Conservation (phyloP, 1,139 yeast species). For the Kodamaea arcana region DNA sequence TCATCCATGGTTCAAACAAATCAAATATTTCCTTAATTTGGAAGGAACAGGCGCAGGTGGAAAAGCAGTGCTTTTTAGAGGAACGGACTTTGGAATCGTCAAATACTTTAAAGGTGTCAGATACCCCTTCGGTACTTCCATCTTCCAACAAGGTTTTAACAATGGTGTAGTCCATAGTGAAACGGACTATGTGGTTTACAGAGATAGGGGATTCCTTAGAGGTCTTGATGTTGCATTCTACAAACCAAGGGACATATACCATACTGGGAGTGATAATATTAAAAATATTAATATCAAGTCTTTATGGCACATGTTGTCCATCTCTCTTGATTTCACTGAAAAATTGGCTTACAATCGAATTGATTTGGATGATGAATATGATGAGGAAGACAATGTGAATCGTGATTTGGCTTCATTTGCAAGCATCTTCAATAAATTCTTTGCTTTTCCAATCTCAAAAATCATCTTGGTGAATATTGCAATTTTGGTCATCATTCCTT, state of each 20-base stretch:
- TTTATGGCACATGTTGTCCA: constrained; percentile 78
- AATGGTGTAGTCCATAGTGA: constrained; percentile 70
- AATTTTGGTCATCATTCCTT: constrained; percentile 52
- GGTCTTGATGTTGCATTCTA: constrained; percentile 70
- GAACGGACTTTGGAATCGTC: constrained; percentile 70
- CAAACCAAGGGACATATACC: constrained; percentile 78
- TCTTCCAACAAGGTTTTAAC: constrained; percentile 80
- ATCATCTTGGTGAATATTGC: constrained; percentile 47
- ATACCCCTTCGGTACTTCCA: constrained; percentile 73
- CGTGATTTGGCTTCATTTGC: constrained; percentile 54
- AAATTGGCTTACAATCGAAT: constrained; percentile 36
- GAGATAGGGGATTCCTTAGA: constrained; percentile 56
- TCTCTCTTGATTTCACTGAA: constrained; percentile 55
- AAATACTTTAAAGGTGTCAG: constrained; percentile 44
- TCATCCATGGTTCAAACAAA: constrained; percentile 70
- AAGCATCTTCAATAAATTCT: constrained; percentile 58
- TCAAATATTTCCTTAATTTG: constrained; percentile 68
- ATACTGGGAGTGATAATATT: constrained; percentile 71
- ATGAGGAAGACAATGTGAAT: constrained; percentile 6
- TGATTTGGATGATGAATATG: constrained; percentile 33
- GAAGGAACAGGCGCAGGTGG: constrained; percentile 99
- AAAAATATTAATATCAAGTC: constrained; percentile 60
- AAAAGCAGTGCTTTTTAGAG: constrained; percentile 75
- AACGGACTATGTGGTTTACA: constrained; percentile 79
- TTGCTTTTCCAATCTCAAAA: constrained; percentile 47